Base-by-base conservation (phyloP, 305 asterid species). In the Fraxinus ornus region DNA sequence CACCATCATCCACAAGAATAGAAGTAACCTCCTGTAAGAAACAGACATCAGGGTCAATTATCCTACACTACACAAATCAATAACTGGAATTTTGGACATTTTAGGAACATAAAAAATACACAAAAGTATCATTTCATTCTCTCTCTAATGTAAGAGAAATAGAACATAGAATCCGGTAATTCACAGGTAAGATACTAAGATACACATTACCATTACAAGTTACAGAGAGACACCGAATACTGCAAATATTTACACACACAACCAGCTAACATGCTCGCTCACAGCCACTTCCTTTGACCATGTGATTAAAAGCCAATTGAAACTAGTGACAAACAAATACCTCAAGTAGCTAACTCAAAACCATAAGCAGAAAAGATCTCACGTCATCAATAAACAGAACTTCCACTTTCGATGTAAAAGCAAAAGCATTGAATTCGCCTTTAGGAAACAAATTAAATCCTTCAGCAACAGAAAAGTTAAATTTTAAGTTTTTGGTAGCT, bases 1-100 rank as follows among this genome's bases (percentile, higher is more conserved):
- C 95, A 82, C 96, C 96, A 79, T 90, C 95, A 24, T 92, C 89
- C 41, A 90, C 91, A 77, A 94, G 97, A 82, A 92, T 85, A 37
- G 97, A 91, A 62, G 92, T 93, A 52, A 94, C 88, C 82, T 94
- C 97, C 98, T 94, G 95, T 86, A 84, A 86, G 83, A 83, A 64
- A 39, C 71, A 87, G 8, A 73, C 17, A 60, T 70, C 66, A 77
- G 30, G n/a, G 55, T 80, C 78, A n/a, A 78, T 35, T 15, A 76
- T 73, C 13, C 49, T 28, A 57, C 37, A 75, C 17, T 15, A 44
- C 36, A 75, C 4, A 79, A 52, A 21, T 37, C 5, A 22, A 39
- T 73, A 10, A 41, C 26, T 1, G 3, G 12, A 81, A 37, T 77
- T 70, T 79, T 5, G 36, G 36, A 66, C 32, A 33, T 74, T 5